These are phyloP conservation scores for Aspergillus sclerotialis DNA, from an alignment of 2,329 filamentous ascomycete genomes.

Conservation along the genomic window DNA sequence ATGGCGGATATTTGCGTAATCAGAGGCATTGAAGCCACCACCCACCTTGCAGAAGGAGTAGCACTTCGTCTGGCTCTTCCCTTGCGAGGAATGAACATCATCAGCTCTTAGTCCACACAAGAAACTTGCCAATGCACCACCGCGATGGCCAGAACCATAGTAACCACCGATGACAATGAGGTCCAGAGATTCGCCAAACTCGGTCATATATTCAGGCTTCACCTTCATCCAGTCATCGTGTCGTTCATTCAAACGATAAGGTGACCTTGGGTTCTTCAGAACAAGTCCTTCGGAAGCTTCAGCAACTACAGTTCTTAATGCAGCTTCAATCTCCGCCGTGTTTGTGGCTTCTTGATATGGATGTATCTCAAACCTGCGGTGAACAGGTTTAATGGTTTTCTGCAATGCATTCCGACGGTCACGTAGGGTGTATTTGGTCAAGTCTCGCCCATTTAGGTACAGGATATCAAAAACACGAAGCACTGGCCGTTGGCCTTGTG, in stretches of 20 bases:
- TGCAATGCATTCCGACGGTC: conserved; percentile 72
- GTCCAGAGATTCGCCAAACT: conserved; percentile 89
- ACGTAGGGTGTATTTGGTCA: conserved; percentile 75
- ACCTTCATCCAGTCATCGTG: conserved; percentile 98
- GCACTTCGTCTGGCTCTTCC: conserved; percentile 62
- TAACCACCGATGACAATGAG: conserved; percentile 87
- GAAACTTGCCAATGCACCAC: conserved; percentile 76
- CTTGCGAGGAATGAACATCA: conserved; percentile 54
- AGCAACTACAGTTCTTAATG: conserved; percentile 74
- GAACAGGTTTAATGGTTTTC: conserved; percentile 60
- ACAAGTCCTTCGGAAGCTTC: conserved; percentile 86
- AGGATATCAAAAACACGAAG: conserved; percentile 88
- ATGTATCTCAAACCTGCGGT: conserved; percentile 78
- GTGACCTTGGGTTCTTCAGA: conserved; percentile 83
- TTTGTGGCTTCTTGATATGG: conserved; percentile 59
- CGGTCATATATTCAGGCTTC: conserved; percentile 96
- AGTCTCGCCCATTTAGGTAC: conserved; percentile 70
- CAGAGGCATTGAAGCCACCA: conserved; percentile 78
- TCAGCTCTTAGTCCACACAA: conserved; percentile 80
- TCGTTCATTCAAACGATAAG: conserved; percentile 79
- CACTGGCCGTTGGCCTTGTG: conserved; percentile 63
- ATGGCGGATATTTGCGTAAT: conserved; percentile 77
- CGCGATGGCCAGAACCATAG: conserved; percentile 79
- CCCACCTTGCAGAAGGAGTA: conserved; percentile 98
- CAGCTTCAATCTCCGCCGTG: conserved; percentile 67